Conservation (phyloP, 1,284 basidiomycete genomes). For the Phylloporus sp. region DNA sequence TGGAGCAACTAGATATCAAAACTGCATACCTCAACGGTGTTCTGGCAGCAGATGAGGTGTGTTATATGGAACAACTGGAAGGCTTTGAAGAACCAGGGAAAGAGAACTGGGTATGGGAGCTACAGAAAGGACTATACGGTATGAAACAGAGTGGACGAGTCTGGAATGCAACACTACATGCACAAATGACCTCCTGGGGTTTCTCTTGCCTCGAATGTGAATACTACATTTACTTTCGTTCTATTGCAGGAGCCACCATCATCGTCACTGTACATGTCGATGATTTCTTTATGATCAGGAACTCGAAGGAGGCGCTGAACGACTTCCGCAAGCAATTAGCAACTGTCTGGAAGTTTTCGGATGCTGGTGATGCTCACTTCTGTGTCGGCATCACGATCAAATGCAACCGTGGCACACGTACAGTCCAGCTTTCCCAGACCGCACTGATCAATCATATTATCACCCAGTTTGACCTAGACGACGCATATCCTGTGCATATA, state of each 20-base stretch:
- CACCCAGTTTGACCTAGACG: not conserved
- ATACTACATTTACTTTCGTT: not conserved
- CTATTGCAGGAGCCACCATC: not conserved
- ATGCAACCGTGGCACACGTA: not conserved
- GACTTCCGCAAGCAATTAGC: not conserved
- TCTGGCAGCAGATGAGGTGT: not conserved
- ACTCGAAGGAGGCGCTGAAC: not conserved
- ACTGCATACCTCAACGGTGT: conserved; percentile 2
- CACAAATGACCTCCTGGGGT: not conserved
- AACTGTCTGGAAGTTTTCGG: not conserved
- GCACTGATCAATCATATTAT: not conserved
- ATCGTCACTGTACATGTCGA: conserved; percentile 2
- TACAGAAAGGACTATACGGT: not conserved
- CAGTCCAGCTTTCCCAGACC: not conserved
- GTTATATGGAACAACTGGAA: conserved; percentile 8
- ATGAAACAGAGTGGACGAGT: conserved; percentile 1
- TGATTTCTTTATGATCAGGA: conserved; percentile 3
- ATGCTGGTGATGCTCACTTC: conserved; percentile 1
- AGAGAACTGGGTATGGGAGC: not conserved
- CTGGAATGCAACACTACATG: conserved; percentile 1
- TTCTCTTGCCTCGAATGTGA: not conserved
- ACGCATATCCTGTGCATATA: not conserved
- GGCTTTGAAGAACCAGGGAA: not conserved
- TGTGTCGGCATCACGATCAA: not conserved
- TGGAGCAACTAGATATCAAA: conserved; percentile 19